Percentiles rank a stretch among this genome's conserved stretches.
phyloP scores from a whole-genome alignment of 768 basidiomycete species.

The Lactarius hatsudake region DNA sequence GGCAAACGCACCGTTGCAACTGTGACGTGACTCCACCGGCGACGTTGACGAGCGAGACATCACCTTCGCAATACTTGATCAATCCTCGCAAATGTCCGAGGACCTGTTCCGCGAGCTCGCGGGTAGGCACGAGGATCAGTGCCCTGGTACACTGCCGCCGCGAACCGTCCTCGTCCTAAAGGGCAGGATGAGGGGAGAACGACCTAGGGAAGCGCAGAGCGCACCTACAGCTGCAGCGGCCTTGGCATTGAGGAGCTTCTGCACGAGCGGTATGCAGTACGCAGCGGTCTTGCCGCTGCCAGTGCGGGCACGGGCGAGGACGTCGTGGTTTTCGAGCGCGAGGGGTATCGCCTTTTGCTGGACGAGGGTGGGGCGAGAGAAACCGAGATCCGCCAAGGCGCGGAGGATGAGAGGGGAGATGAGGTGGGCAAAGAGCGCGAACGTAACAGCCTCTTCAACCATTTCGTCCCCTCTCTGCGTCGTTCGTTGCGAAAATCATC shows the following conservation, averaged over 20 bases:
- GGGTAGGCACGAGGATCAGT: slow-evolving; percentile 82
- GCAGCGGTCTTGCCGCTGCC: slow-evolving; percentile 98
- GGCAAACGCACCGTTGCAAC: slow-evolving; percentile 60
- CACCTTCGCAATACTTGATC: slow-evolving; percentile 75
- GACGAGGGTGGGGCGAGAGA: slow-evolving; percentile 87
- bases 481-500: not conserved
- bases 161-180: slow-evolving; percentile 21
- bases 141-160: slow-evolving; percentile 61
- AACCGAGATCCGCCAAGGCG: slow-evolving; percentile 86
- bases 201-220: not conserved
- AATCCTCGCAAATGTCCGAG: slow-evolving; percentile 61
- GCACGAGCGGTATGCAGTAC: slow-evolving; percentile 87
- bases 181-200: not conserved
- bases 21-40: slow-evolving; percentile 68
- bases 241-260: slow-evolving; percentile 83
- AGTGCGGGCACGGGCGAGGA: slow-evolving; percentile 90
- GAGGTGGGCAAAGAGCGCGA: slow-evolving; percentile 62
- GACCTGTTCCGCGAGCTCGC: slow-evolving; percentile 92
- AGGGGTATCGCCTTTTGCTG: slow-evolving; percentile 91
- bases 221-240: slow-evolving; percentile 51
- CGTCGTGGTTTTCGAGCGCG: slow-evolving; percentile 84
- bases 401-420: slow-evolving; percentile 84
- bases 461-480: not conserved
- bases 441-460: slow-evolving; percentile 27
- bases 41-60: slow-evolving; percentile 70